Evolutionary conservation across 164 flowering plant species (phyloP), one percentile per base, ranked within the genome.

Genomic region (Vitis cinerea): DNA sequence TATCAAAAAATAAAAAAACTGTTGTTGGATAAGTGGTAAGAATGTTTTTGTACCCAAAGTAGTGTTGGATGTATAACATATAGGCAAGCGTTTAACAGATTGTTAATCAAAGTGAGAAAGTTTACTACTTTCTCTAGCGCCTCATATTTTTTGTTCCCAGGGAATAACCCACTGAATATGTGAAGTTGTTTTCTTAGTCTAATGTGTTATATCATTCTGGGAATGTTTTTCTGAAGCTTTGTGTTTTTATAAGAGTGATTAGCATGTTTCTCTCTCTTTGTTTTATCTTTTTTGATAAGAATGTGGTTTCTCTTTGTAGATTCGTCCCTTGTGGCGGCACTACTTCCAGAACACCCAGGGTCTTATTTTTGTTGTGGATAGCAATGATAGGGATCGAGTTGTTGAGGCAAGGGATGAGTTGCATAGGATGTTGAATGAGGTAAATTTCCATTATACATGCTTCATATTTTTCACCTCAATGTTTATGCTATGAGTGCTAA

Each of bases 371-470:
- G 94, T 87, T 62, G 92, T 87, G 66, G 94, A 89, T 68, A 87
- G 90, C 85, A 89, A 89, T 78, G 93, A 89, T 67, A 83, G 88
- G 71, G 90, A 86, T 65, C 84, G 92, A 63, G 78, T 86, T 67
- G 80, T 82, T 63, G 91, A 87, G 76, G 93, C 93, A 54, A 87
- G 91, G 77, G 91, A 89, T 79, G 93, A 89, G 69, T 77, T 89
- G 76, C 94, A 90, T 59, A 80, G 92, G 70, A 85, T 90, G 92
- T 78, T 90, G 78, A 88, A 85, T 78, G 92, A 87, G 94, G 94
- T 90, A 73, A 55, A 27, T 63, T 47, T 16, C 12, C 23, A 57
- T 10, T n/a, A 16, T n/a, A 14, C 3, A 49, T 67, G 14, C 57
- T 19, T 50, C 14, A 27, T 67, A 13, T 54, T 44, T 44, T 9